Conservation (phyloP, 768 basidiomycete species). For the Pulveroboletus sp. region DNA sequence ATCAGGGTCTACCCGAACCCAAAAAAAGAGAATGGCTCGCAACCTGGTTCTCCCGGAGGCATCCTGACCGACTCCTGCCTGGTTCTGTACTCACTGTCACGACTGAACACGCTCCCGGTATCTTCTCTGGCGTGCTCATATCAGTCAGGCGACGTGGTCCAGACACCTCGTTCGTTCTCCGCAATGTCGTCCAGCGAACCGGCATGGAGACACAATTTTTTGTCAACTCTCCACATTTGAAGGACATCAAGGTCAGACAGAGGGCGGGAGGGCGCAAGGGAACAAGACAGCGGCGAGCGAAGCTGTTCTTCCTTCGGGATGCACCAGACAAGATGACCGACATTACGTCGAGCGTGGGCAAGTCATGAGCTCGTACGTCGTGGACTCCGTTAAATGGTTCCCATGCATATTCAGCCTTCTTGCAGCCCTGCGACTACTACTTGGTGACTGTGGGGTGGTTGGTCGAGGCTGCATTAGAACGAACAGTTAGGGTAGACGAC, state of each 20-base stretch:
- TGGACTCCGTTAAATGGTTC: not conserved
- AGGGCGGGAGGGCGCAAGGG: conserved; percentile 45
- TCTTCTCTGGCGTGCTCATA: conserved; percentile 87
- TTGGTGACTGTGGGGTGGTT: not conserved
- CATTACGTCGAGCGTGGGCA: conserved; percentile 47
- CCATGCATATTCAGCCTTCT: not conserved
- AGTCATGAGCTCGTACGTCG: conserved; percentile 19
- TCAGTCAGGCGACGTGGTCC: conserved; percentile 76
- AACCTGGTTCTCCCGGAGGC: conserved; percentile 67
- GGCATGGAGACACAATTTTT: conserved; percentile 94
- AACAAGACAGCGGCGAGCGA: conserved; percentile 65
- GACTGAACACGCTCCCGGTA: conserved; percentile 69
- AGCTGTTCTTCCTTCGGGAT: conserved; percentile 78
- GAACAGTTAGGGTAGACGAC: conserved; percentile 8
- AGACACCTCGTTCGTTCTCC: conserved; percentile 82
- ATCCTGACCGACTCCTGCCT: conserved; percentile 62
- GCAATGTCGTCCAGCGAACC: conserved; percentile 87
- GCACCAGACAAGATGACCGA: conserved; percentile 82
- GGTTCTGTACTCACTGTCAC: conserved; percentile 85
- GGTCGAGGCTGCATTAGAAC: not conserved
- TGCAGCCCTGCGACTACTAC: conserved; percentile 2
- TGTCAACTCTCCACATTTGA: conserved; percentile 79
- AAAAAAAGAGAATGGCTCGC: conserved; percentile 66
- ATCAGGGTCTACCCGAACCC: conserved; percentile 56
- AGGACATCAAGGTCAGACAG: conserved; percentile 78